Conservation (phyloP, 495 filamentous ascomycete species). For the Penicillium lagena region DNA sequence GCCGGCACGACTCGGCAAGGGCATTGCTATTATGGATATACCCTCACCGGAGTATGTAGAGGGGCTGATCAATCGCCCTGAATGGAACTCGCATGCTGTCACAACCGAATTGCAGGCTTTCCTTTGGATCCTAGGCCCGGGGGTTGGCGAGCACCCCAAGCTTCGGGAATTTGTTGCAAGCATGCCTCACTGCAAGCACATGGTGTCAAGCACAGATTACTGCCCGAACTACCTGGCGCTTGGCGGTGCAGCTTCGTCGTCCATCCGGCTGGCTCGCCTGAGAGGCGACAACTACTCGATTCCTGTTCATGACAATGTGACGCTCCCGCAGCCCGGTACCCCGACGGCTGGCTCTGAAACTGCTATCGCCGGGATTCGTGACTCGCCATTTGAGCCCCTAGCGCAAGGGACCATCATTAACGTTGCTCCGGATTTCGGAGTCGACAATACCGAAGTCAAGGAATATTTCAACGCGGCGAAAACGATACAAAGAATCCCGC, state of each 20-base stretch:
- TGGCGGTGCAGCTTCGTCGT: constrained; percentile 51
- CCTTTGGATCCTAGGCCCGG: constrained; percentile 73
- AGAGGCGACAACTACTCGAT: constrained; percentile 63
- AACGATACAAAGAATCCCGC: constrained; percentile 28
- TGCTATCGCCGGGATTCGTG: constrained; percentile 5
- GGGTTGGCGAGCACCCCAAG: constrained; percentile 52
- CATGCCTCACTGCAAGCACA: constrained; percentile 57
- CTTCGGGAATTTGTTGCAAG: constrained; percentile 63
- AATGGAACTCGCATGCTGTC: constrained; percentile 63
- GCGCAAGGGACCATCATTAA: constrained; percentile 49
- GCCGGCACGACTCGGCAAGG: constrained; percentile 46
- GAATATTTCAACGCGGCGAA: constrained; percentile 46
- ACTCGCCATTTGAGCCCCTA: constrained; percentile 23
- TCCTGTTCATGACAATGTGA: constrained; percentile 51
- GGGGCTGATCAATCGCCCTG: constrained; percentile 56
- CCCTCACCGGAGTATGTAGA: constrained; percentile 62
- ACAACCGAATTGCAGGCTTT: constrained; percentile 61
- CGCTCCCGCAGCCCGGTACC: constrained; percentile 25
- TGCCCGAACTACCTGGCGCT: constrained; percentile 69
- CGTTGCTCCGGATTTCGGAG: constrained; percentile 56
- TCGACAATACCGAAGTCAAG: constrained; percentile 43
- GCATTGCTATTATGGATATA: constrained; percentile 75
- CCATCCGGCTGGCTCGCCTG: constrained; percentile 61
- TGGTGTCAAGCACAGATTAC: constrained; percentile 64
- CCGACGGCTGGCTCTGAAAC: constrained; percentile 6